Evolutionary conservation across 495 filamentous ascomycete genomes (phyloP).

Genomic region (Aspergillus asperescens): DNA sequence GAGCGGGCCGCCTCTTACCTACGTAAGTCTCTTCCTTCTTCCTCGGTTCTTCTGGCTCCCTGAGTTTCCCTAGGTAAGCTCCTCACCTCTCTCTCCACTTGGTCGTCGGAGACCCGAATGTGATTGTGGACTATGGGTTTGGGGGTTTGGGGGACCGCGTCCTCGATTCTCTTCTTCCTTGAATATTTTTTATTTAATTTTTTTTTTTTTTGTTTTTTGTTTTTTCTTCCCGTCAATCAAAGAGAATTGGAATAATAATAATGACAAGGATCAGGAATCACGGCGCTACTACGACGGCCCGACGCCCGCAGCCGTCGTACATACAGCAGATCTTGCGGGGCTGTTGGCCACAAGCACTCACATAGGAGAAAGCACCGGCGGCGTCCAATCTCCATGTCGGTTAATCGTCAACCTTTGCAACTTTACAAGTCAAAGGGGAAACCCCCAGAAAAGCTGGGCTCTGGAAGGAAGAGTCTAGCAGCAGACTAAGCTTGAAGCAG

Average conservation of each 20-base stretch:
- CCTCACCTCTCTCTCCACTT: too few relatives aligned
- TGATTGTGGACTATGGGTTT: too few relatives aligned
- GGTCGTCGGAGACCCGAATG: too few relatives aligned
- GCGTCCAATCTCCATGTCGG: too few relatives aligned
- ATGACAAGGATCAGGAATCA: background rate
- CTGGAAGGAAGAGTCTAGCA: background rate
- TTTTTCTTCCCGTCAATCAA: too few relatives aligned
- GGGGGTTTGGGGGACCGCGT: too few relatives aligned
- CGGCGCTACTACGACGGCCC: slow-evolving; percentile 25
- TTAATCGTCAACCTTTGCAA: too few relatives aligned
- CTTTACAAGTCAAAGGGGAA: background rate
- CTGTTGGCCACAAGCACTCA: too few relatives aligned
- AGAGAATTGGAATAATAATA: background rate
- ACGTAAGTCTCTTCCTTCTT: background rate
- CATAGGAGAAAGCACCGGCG: too few relatives aligned
- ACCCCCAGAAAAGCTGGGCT: background rate
- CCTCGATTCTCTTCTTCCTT: background rate
- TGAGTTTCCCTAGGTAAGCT: too few relatives aligned
- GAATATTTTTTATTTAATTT: too few relatives aligned
- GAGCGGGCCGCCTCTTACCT: slow-evolving; percentile 20
- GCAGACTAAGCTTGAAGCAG: slow-evolving; percentile 1
- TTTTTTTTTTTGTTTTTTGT: too few relatives aligned
- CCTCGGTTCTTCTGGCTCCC: background rate
- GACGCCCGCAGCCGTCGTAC: slow-evolving; percentile 28
- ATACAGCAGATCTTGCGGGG: slow-evolving; percentile 25